phyloP scores from a whole-genome alignment of 129 eudicot genomes.

The Glebionis coronaria region DNA sequence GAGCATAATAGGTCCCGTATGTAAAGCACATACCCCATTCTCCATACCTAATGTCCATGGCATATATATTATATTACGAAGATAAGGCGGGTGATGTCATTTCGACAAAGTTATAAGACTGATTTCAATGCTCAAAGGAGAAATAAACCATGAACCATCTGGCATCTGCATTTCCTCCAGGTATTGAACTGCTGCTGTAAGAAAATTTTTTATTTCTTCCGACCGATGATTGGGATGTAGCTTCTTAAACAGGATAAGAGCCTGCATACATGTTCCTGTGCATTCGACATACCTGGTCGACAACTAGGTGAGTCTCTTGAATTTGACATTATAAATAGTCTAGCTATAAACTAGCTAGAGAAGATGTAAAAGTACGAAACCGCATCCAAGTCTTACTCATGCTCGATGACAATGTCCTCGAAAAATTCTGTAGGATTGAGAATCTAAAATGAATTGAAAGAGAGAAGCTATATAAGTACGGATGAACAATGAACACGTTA shows the following conservation, averaged over 20 bases:
- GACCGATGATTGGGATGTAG: slow-evolving; percentile 47
- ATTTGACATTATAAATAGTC: background rate
- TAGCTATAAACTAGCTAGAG: background rate
- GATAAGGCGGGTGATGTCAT: background rate
- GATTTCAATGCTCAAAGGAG: background rate
- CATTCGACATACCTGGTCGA: slow-evolving; percentile 71
- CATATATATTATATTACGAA: slow-evolving; percentile 1
- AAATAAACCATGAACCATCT: slow-evolving; percentile 72
- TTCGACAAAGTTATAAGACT: too few species aligned
- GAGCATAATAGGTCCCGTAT: slow-evolving; percentile 82
- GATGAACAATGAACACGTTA: slow-evolving; percentile 26
- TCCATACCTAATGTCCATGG: slow-evolving; percentile 57
- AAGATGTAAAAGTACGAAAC: background rate
- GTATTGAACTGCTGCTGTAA: slow-evolving; percentile 37
- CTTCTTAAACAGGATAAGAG: slow-evolving; percentile 63
- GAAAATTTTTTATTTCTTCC: slow-evolving; percentile 48
- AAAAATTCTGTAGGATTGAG: slow-evolving; percentile 91
- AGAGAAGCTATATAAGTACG: slow-evolving; percentile 20
- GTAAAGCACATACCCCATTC: slow-evolving; percentile 85
- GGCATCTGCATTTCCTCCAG: slow-evolving; percentile 62
- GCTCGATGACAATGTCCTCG: slow-evolving; percentile 79
- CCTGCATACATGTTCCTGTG: slow-evolving; percentile 79
- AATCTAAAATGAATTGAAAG: slow-evolving; percentile 39
- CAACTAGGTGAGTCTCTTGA: slow-evolving; percentile 17
- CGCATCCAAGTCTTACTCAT: slow-evolving; percentile 42